Percentiles rank a stretch among this genome's conserved stretches.
phyloP scores from a whole-genome alignment of 345 rosid species.

The Aquilaria sinensis region DNA sequence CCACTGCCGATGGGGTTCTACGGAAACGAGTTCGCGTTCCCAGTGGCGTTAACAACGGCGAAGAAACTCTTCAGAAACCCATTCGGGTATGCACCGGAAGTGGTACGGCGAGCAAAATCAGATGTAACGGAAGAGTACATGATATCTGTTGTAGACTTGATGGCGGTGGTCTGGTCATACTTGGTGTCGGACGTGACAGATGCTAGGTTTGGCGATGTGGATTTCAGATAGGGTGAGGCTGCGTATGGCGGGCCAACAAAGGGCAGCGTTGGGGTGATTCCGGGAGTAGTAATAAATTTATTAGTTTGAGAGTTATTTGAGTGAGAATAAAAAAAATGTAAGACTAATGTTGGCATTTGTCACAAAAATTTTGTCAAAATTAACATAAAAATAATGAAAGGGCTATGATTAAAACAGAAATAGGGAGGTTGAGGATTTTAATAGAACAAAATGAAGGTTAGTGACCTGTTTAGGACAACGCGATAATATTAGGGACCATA shows the following conservation, averaged over 20 bases:
- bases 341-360: no score
- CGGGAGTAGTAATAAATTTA: no score
- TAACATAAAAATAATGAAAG: no score
- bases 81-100: slow-evolving; percentile 7
- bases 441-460: no score
- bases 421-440: no score
- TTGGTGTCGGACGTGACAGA: slow-evolving; percentile 19
- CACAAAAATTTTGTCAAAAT: no score
- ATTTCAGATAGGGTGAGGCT: slow-evolving; percentile 27
- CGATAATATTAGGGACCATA: no score
- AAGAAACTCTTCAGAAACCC: slow-evolving; percentile 7
- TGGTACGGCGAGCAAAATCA: slow-evolving; percentile 15
- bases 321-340: no score
- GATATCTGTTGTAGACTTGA: slow-evolving; percentile 15
- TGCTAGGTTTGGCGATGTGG: slow-evolving; percentile 16
- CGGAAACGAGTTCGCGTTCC: slow-evolving; percentile 10
- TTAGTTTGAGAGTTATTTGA: no score
- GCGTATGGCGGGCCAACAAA: slow-evolving; percentile 20
- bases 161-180: slow-evolving; percentile 15
- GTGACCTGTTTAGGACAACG: no score
- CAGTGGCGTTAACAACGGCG: slow-evolving; percentile 9
- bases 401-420: no score
- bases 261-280: not conserved
- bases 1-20: slow-evolving; percentile 16
- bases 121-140: slow-evolving; percentile 18